Conservation (phyloP, 2,329 filamentous ascomycete species). For the Neurospora sp. region DNA sequence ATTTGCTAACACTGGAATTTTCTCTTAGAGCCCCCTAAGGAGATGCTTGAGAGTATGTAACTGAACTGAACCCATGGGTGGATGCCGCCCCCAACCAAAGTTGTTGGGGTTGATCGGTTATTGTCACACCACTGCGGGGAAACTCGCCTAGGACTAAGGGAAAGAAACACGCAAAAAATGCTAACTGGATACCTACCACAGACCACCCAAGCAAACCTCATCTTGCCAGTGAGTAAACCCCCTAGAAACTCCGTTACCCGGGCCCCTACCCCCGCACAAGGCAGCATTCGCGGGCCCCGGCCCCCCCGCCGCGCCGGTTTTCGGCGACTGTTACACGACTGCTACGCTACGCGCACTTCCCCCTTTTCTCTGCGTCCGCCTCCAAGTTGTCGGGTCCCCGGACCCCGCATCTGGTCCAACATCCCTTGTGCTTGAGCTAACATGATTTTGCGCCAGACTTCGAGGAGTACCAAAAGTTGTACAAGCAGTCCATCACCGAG, state of each 20-base stretch:
- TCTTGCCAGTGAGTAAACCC: slow-evolving; percentile 44
- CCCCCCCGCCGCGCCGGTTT: not conserved
- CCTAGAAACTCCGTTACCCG: slow-evolving; percentile 6
- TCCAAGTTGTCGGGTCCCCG: not conserved
- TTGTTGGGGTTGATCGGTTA: not conserved
- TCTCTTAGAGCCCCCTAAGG: slow-evolving; percentile 47
- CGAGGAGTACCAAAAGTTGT: slow-evolving; percentile 58
- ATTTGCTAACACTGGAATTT: slow-evolving; percentile 13
- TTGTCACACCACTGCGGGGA: slow-evolving; percentile 8
- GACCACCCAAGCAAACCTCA: slow-evolving; percentile 64
- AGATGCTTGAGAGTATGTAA: slow-evolving; percentile 58
- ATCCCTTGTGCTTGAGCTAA: slow-evolving; percentile 16
- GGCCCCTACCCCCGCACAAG: slow-evolving; percentile 3
- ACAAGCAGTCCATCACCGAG: slow-evolving; percentile 79
- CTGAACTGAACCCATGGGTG: not conserved
- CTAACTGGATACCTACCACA: slow-evolving; percentile 32
- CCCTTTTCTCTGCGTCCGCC: not conserved
- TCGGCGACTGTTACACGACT: slow-evolving; percentile 1
- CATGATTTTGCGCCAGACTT: slow-evolving; percentile 34
- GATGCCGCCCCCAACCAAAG: not conserved
- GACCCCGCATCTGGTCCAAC: not conserved
- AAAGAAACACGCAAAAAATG: slow-evolving; percentile 11
- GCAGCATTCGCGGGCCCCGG: not conserved
- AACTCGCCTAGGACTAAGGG: slow-evolving; percentile 11
- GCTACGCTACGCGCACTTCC: slow-evolving; percentile 5